phyloP scores from a whole-genome alignment of 2,329 filamentous ascomycete species.

The Fusarium sororula region DNA sequence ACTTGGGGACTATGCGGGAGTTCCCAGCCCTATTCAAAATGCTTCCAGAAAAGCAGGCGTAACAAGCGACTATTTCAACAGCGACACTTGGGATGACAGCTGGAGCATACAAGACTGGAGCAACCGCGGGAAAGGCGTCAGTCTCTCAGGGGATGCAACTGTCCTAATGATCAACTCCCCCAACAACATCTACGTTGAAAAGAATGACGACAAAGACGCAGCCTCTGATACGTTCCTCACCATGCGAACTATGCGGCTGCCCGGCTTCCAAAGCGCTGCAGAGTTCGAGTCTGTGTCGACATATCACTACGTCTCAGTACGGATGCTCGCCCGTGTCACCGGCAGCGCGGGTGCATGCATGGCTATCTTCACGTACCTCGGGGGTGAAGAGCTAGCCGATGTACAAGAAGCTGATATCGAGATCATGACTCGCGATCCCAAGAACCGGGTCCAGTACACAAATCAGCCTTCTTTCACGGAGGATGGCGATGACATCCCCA shows the following conservation, averaged over 20 bases:
- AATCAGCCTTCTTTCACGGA: slow-evolving; percentile 66
- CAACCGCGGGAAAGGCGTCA: slow-evolving; percentile 48
- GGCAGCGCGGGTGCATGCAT: slow-evolving; percentile 60
- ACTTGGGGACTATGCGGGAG: slow-evolving; percentile 51
- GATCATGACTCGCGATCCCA: slow-evolving; percentile 58
- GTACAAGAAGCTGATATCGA: slow-evolving; percentile 65
- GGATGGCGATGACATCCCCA: slow-evolving; percentile 54
- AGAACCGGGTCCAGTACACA: slow-evolving; percentile 61
- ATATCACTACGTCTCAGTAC: slow-evolving; percentile 50
- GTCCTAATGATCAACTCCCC: slow-evolving; percentile 53
- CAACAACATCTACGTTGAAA: slow-evolving; percentile 58
- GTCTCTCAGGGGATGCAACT: slow-evolving; percentile 40
- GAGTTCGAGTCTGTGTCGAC: slow-evolving; percentile 54
- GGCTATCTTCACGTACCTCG: slow-evolving; percentile 63
- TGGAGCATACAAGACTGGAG: slow-evolving; percentile 55
- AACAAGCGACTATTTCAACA: slow-evolving; percentile 53
- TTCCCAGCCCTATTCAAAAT: slow-evolving; percentile 46
- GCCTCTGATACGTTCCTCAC: slow-evolving; percentile 55
- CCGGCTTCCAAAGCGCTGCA: slow-evolving; percentile 56
- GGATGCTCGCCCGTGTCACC: slow-evolving; percentile 61
- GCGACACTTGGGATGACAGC: slow-evolving; percentile 46
- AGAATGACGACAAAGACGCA: slow-evolving; percentile 48
- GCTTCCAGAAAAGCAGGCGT: slow-evolving; percentile 38
- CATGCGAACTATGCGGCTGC: slow-evolving; percentile 56
- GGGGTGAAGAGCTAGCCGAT: slow-evolving; percentile 46